Base-by-base conservation (phyloP, 768 basidiomycete species). In the Psilocybe subaeruginosa region DNA sequence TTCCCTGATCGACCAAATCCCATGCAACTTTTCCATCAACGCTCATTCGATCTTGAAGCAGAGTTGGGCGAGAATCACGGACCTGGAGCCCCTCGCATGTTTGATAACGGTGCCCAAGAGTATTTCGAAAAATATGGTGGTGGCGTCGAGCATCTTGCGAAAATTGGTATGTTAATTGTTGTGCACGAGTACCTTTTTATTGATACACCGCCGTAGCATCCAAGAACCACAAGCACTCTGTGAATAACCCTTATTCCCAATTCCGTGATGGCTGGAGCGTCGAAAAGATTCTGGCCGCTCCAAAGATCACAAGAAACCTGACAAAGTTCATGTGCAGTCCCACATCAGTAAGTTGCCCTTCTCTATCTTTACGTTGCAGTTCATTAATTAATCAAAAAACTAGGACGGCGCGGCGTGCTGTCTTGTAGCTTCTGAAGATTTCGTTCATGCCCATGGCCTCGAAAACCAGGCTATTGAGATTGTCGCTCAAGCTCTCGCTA, bases 381-480 rank as follows among this genome's bases (percentile, higher is more conserved):
- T 50, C 35, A 50, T 50, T 41, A 35, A 31, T 50, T 19, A 9
- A 60, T 47, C 30, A 51, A 16, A 29, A 41, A 37, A 41, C 19
- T 51, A 90, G 90, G 89, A 92, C 65, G 89, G 89, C 19, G 89
- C 89, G 23, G 90, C 89, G 1, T 88, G 87, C 64, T 90, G 89
- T 61, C 81, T 95, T 56, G 79, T 95, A 29, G 91, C 87, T 4
- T 91, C 90, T 0, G 92, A 93, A 69, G 83, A 82, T 37, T 94
- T 94, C 66, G 90, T 95, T 6, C 88, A 84, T 52, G 71, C 76
- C 0, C 86, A 92, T 66, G 76, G 79, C 11, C 84, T 94, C 8
- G 88, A 93, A 74, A 95, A 93, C 69, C 93, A 95, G 69, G 91
- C 92, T 14, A 92, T 93, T 62, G 93, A 95, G 69, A 87, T 95